Conservation (phyloP, 2,329 filamentous ascomycete genomes). For the Apiospora saccharicola region DNA sequence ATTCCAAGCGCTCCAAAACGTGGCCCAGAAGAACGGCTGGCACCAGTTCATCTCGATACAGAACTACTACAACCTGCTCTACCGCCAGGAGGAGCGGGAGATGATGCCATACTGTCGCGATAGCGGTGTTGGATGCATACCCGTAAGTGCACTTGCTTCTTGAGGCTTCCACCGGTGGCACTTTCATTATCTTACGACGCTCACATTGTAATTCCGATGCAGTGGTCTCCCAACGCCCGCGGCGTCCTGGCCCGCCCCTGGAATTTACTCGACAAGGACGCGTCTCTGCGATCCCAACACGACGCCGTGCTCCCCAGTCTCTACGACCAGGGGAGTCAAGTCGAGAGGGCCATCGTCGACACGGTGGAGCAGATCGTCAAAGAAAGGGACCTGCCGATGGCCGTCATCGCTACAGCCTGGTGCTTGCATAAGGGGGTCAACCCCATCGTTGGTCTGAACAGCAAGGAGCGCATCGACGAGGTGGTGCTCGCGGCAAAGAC, state of each 20-base stretch:
- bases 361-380: conserved; percentile 57
- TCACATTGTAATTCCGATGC: conserved; percentile 30
- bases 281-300: background rate
- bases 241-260: background rate
- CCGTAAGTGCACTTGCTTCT: no score
- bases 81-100: conserved; percentile 64
- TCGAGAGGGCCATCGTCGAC: conserved; percentile 45
- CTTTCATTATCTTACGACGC: no score
- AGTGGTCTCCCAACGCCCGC: conserved; percentile 4
- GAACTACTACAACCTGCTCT: conserved; percentile 61
- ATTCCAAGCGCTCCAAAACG: conserved; percentile 58
- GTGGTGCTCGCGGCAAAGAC: conserved; percentile 50
- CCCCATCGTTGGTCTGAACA: conserved; percentile 62
- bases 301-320: background rate
- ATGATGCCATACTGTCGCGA: conserved; percentile 52
- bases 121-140: conserved; percentile 52
- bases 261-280: background rate
- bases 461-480: conserved; percentile 60
- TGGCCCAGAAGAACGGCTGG: conserved; percentile 61
- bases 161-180: no score
- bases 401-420: conserved; percentile 65
- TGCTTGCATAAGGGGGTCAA: conserved; percentile 50
- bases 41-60: conserved; percentile 66
- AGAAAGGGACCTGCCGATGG: conserved; percentile 64
- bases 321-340: background rate